These are phyloP conservation scores for Jamesozyma rosinii DNA, from an alignment of 805 yeast genomes.

Conservation along the genomic window DNA sequence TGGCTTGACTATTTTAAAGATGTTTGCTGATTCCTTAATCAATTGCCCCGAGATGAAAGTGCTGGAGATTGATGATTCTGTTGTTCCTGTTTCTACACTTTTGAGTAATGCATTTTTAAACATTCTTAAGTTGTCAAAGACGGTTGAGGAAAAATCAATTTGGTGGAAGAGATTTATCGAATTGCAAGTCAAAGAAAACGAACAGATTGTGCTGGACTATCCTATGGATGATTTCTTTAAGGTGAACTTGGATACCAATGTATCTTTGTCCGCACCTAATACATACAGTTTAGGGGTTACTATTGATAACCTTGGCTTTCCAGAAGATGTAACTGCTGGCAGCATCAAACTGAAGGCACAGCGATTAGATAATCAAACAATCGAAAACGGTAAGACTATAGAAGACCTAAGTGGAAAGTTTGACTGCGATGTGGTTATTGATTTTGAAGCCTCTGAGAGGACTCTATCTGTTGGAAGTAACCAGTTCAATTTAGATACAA, in stretches of 20 bases:
- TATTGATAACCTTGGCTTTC: slow-evolving; percentile 13
- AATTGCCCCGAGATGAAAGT: slow-evolving; percentile 15
- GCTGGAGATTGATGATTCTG: slow-evolving; percentile 20
- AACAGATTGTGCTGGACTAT: slow-evolving; percentile 14
- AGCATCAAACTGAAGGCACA: slow-evolving; percentile 15
- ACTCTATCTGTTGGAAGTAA: slow-evolving; percentile 6
- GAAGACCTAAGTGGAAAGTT: too few relatives aligned
- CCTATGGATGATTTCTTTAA: slow-evolving; percentile 19
- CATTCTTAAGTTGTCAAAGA: slow-evolving; percentile 17
- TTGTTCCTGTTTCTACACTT: slow-evolving; percentile 19
- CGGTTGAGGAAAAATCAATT: slow-evolving; percentile 9
- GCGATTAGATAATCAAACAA: slow-evolving; percentile 5
- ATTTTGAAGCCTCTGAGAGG: slow-evolving; percentile 8
- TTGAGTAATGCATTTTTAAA: slow-evolving; percentile 27
- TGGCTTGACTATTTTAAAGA: slow-evolving; percentile 54
- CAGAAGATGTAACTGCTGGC: slow-evolving; percentile 12
- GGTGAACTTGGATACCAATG: slow-evolving; percentile 5
- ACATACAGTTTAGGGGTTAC: slow-evolving; percentile 14
- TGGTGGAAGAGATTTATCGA: slow-evolving; percentile 26
- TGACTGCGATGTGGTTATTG: not conserved
- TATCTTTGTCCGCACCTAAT: slow-evolving; percentile 12
- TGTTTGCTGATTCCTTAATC: slow-evolving; percentile 59
- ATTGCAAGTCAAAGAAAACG: slow-evolving; percentile 8
- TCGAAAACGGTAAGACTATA: slow-evolving; percentile 5
- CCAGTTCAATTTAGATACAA: slow-evolving; percentile 10